Conservation (phyloP, 306 rosid genomes). For the Begonia peltatifolia region DNA sequence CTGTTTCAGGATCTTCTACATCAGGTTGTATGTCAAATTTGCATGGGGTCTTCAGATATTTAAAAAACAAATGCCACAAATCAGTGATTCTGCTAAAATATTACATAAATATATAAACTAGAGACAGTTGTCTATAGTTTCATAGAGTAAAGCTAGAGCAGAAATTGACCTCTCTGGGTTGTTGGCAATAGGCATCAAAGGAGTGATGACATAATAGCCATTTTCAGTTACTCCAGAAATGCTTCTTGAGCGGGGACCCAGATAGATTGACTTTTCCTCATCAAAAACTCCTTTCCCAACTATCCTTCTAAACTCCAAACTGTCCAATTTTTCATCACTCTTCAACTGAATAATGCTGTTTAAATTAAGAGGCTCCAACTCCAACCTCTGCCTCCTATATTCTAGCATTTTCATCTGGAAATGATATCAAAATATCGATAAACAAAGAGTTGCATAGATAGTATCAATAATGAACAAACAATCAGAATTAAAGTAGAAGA, state of each 20-base stretch:
- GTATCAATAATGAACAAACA: not conserved
- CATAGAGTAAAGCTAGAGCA: conserved; percentile 1
- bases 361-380: conserved; percentile 53
- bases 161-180: conserved; percentile 42
- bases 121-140: not conserved
- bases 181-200: conserved; percentile 52
- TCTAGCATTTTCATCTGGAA: conserved; percentile 59
- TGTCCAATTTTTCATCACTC: conserved; percentile 25
- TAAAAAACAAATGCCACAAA: too few species aligned
- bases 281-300: conserved; percentile 55
- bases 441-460: not conserved
- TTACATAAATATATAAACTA: too few species aligned
- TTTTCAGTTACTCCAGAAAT: conserved; percentile 93
- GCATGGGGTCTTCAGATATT: too few species aligned
- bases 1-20: too few species aligned
- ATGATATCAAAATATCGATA: not conserved
- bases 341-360: conserved; percentile 23
- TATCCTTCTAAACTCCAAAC: conserved; percentile 75
- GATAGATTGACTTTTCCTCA: conserved; percentile 60
- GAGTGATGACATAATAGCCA: conserved; percentile 80
- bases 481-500: not conserved
- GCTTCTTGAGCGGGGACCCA: conserved; percentile 96
- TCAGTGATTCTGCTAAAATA: too few species aligned
- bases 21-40: too few species aligned
- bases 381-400: conserved; percentile 59